These are phyloP conservation scores for Saccharomycopsis hybrid DNA, from an alignment of 1,139 yeast species.

Conservation along the genomic window DNA sequence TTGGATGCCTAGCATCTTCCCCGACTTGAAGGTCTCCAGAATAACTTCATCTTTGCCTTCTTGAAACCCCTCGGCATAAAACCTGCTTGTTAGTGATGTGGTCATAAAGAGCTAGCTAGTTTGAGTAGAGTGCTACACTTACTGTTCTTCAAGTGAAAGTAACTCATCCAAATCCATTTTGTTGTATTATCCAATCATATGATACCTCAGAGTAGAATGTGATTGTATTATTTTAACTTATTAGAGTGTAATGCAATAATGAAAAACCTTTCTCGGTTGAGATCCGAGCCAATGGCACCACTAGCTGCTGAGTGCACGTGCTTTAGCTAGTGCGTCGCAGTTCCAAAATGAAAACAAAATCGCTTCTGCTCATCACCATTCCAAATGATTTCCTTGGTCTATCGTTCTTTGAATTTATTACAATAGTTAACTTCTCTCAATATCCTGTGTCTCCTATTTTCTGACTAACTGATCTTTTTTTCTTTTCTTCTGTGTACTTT, in stretches of 20 bases:
- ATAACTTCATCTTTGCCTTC: constrained; percentile 45
- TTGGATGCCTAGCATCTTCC: constrained; percentile 20
- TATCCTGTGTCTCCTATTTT: no score
- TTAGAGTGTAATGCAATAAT: background rate
- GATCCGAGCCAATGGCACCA: no score
- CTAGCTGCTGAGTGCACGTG: no score
- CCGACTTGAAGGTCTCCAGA: constrained; percentile 40
- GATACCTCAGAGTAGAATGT: background rate
- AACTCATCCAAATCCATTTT: constrained; percentile 39
- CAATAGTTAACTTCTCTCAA: no score
- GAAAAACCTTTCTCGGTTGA: background rate
- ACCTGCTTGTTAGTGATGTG: constrained; percentile 26
- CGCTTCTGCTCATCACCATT: background rate
- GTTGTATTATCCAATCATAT: background rate
- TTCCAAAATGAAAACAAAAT: background rate
- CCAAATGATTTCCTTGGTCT: background rate
- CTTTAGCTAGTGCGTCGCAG: no score
- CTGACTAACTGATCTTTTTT: no score
- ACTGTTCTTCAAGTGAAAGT: constrained; percentile 46
- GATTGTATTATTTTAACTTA: background rate
- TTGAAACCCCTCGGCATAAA: constrained; percentile 53
- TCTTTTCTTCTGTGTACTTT: no score
- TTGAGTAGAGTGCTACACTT: constrained; percentile 17
- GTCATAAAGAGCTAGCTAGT: background rate
- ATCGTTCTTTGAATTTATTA: background rate